Base-by-base conservation (phyloP, 306 rosid genomes). In the Begonia loranthoides region DNA sequence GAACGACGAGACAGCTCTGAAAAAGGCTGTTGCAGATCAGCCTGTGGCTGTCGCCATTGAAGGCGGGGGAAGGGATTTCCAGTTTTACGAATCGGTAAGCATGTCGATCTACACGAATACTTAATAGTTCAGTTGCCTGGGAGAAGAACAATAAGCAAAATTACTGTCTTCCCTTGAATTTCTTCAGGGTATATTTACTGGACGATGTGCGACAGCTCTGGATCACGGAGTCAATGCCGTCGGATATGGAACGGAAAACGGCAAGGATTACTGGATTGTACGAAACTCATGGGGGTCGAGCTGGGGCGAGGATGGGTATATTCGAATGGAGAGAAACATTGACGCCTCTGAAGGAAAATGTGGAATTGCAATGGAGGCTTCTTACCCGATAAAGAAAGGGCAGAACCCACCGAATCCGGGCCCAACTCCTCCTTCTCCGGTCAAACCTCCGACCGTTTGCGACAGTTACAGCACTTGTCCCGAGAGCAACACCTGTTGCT, bases 391-490 rank as follows among this genome's bases (percentile, higher is more conserved):
- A 54, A 84, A 89, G 83, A 59, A 47, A 0, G 84, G 93, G 38
- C 71, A 46, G 56, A 84, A 84, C 45, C 95, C 84, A 6, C 88
- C 93, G 1, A 86, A 92, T 17, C 99, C 99, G 0, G 93, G 88
- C 16, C 96, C 96, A 13, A 77, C 99, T 58, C 99, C 99, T 24
- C 99, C 99, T 14, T 57, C 94, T 55, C 99, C 99, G 0, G 64
- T 86, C 52, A 64, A 40, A 47, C 96, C 99, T 22, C 99, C 95
- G 19, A 45, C 71, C 28, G 93, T 82, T 3, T 92, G 99, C 52
- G 94, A 80, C 49, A 66, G 50, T 13, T 83, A 76, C 75, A 82
- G 60, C 55, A 68, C 66, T 56, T 92, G 99, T 50, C 58, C 82
- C 0, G 58, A 52, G 33, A 50, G 70, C 45, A 53, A 66, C 19